These are phyloP conservation scores for Endocalyx cinctus DNA, from an alignment of 2,329 filamentous ascomycete genomes.

Conservation along the genomic window DNA sequence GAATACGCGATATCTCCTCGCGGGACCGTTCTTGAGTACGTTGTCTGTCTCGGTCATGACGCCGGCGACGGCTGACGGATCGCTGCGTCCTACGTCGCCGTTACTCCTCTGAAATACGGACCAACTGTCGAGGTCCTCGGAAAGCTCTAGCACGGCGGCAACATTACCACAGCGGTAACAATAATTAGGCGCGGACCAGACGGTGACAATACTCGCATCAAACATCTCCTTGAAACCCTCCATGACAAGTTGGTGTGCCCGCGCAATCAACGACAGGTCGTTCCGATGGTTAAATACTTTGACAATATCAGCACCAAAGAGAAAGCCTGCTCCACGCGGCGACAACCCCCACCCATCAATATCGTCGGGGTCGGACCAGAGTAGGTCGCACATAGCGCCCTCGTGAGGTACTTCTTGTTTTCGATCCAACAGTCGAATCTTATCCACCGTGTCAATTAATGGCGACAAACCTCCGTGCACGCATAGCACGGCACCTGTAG, in stretches of 20 bases:
- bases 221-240: constrained; percentile 99
- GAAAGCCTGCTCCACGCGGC: constrained; percentile 88
- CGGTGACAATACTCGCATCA: constrained; percentile 88
- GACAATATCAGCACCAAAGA: constrained; percentile 94
- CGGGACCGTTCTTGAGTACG: constrained; percentile 60
- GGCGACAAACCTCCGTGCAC: constrained; percentile 93
- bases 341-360: constrained; percentile 96
- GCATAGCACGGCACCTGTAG: constrained; percentile 81
- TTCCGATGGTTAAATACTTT: constrained; percentile 95
- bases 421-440: constrained; percentile 88
- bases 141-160: constrained; percentile 87
- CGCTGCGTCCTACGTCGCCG: constrained; percentile 61
- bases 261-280: constrained; percentile 84
- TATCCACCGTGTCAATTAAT: constrained; percentile 88
- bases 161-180: constrained; percentile 96
- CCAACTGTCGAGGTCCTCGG: constrained; percentile 76
- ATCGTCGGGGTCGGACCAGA: constrained; percentile 98
- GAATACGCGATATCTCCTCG: constrained; percentile 88
- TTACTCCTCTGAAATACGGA: constrained; percentile 66
- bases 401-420: constrained; percentile 99
- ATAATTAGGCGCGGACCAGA: constrained; percentile 98
- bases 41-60: constrained; percentile 45
- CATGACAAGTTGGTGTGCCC: constrained; percentile 97
- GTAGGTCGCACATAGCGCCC: constrained; percentile 95
- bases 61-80: constrained; percentile 33